phyloP scores from a whole-genome alignment of 352 stramenopile genomes.

The Aphanomyces astaci region DNA sequence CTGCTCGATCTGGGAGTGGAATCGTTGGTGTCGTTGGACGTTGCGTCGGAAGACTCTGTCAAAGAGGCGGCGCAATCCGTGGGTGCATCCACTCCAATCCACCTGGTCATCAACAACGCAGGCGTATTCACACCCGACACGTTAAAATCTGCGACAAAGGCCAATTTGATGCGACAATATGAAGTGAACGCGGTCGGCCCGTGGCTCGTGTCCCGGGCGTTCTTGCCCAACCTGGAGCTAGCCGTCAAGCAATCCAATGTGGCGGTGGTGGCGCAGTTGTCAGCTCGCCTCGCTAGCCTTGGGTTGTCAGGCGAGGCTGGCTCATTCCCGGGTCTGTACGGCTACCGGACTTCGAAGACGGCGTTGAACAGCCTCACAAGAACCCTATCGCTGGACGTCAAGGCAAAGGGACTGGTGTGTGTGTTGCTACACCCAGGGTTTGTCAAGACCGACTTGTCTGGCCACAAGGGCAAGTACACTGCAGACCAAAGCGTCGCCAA shows the following conservation, averaged over 20 bases:
- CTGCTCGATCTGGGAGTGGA: conserved; percentile 20
- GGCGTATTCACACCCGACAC: conserved; percentile 31
- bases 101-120: conserved; percentile 60
- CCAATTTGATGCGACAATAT: conserved; percentile 44
- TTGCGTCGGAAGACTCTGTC: conserved; percentile 5
- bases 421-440: conserved; percentile 44
- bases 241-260: conserved; percentile 16
- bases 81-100: conserved; percentile 31
- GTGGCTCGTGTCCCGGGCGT: conserved; percentile 45
- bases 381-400: conserved; percentile 36
- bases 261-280: background rate
- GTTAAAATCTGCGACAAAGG: conserved; percentile 28
- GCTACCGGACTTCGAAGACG: conserved; percentile 41
- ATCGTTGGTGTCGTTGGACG: conserved; percentile 7
- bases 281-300: background rate
- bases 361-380: conserved; percentile 60
- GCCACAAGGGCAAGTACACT: conserved; percentile 26
- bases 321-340: background rate
- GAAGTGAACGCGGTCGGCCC: conserved; percentile 57
- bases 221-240: conserved; percentile 38
- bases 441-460: conserved; percentile 45
- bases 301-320: background rate
- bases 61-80: background rate
- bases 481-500: conserved; percentile 31
- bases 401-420: conserved; percentile 34